Conservation (phyloP, 2,329 filamentous ascomycete genomes). For the Epichloe baconii region DNA sequence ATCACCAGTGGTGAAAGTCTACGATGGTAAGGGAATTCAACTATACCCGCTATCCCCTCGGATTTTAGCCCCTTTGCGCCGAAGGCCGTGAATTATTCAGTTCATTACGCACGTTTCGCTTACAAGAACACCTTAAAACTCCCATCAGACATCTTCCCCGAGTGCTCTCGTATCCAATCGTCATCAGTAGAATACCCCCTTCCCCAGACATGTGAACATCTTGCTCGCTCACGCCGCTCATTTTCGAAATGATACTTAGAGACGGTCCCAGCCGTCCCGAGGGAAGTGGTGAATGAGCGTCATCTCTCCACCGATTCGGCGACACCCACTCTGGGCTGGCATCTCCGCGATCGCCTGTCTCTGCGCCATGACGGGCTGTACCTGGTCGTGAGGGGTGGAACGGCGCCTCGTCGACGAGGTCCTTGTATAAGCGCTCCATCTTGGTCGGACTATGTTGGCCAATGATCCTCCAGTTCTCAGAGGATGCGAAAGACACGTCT, state of each 20-base stretch:
- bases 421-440: slow-evolving; percentile 20
- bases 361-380: slow-evolving; percentile 10
- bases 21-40: not conserved
- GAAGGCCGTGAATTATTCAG: not conserved
- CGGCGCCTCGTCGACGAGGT: slow-evolving; percentile 21
- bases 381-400: slow-evolving; percentile 25
- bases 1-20: not conserved
- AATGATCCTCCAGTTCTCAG: slow-evolving; percentile 25
- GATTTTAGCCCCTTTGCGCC: too few species aligned
- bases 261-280: slow-evolving; percentile 4
- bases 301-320: slow-evolving; percentile 4
- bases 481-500: slow-evolving; percentile 21
- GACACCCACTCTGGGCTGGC: slow-evolving; percentile 7
- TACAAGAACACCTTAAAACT: slow-evolving; percentile 16
- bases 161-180: slow-evolving; percentile 10
- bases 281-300: slow-evolving; percentile 4
- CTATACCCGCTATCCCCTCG: too few species aligned
- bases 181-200: slow-evolving; percentile 1
- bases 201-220: slow-evolving; percentile 8
- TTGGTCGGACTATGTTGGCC: slow-evolving; percentile 11
- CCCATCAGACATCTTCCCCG: slow-evolving; percentile 11
- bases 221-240: slow-evolving; percentile 3
- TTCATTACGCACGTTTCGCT: not conserved
- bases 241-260: slow-evolving; percentile 1
- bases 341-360: slow-evolving; percentile 2